These are phyloP conservation scores for Claviceps monticola DNA, from an alignment of 2,329 filamentous ascomycete genomes.

Conservation along the genomic window DNA sequence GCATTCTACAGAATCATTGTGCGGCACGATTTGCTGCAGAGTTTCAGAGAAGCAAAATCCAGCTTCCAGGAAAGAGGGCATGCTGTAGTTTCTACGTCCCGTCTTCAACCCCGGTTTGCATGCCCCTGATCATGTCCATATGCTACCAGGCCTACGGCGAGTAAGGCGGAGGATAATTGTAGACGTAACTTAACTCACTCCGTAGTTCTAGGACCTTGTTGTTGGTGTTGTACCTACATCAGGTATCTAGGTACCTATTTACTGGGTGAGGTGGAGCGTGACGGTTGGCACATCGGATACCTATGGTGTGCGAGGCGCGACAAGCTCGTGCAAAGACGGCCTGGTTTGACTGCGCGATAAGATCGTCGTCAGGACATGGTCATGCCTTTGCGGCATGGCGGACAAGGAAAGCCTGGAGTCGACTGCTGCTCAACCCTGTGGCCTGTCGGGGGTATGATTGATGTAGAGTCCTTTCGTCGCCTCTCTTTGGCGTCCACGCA, in stretches of 20 bases:
- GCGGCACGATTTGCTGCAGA: neutral
- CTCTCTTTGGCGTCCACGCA: too few species aligned
- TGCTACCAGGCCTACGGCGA: slow-evolving; percentile 40
- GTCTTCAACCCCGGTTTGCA: slow-evolving; percentile 40
- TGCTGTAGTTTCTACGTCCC: slow-evolving; percentile 28
- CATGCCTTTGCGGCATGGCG: slow-evolving; percentile 23
- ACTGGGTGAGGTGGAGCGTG: slow-evolving; percentile 25
- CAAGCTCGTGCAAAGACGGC: slow-evolving; percentile 38
- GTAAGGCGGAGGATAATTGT: slow-evolving; percentile 28
- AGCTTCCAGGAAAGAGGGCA: neutral
- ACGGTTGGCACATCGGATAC: slow-evolving; percentile 30
- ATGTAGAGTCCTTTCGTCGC: too few species aligned
- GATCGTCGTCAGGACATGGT: slow-evolving; percentile 15
- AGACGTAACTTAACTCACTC: too few species aligned
- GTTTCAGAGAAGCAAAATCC: neutral
- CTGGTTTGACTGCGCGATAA: slow-evolving; percentile 33
- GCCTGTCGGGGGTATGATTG: neutral
- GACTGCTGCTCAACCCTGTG: slow-evolving; percentile 10
- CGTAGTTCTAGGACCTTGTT: too few species aligned
- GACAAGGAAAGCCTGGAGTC: slow-evolving; percentile 24
- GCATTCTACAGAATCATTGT: neutral
- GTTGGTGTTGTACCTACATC: too few species aligned
- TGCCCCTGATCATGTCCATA: slow-evolving; percentile 30
- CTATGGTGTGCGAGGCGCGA: slow-evolving; percentile 29
- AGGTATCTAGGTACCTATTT: slow-evolving; percentile 18